These are phyloP conservation scores for Trichoderma harzianum DNA, from an alignment of 2,329 filamentous ascomycete species.

Conservation along the genomic window DNA sequence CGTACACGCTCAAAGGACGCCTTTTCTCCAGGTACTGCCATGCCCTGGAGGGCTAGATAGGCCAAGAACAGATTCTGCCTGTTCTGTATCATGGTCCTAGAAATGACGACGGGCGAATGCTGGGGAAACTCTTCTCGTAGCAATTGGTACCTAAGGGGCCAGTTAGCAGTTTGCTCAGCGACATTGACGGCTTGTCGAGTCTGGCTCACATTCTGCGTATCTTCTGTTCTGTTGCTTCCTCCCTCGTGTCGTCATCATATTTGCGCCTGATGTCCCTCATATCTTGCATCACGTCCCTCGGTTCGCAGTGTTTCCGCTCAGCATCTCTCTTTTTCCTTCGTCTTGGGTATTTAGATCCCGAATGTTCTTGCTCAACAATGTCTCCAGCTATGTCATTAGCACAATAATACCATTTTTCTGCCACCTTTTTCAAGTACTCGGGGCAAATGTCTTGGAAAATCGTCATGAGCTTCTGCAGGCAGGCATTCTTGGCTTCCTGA, in stretches of 20 bases:
- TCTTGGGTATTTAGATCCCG: conserved; percentile 37
- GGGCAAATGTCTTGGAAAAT: conserved; percentile 48
- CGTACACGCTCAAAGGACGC: not conserved
- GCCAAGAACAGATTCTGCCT: conserved; percentile 21
- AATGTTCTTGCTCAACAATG: conserved; percentile 41
- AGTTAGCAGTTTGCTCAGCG: not conserved
- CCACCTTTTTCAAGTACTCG: conserved; percentile 33
- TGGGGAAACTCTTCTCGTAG: conserved; percentile 23
- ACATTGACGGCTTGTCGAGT: not conserved
- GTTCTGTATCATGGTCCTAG: conserved; percentile 17
- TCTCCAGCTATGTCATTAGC: conserved; percentile 32
- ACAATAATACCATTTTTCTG: conserved; percentile 28
- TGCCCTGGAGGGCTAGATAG: conserved; percentile 19
- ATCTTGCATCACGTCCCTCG: conserved; percentile 16
- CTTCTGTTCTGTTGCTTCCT: not conserved
- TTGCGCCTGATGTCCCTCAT: not conserved
- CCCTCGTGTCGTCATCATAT: not conserved
- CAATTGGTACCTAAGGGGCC: not conserved
- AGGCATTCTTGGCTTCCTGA: conserved; percentile 14
- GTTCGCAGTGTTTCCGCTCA: conserved; percentile 42
- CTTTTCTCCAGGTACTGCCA: not conserved
- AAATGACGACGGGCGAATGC: conserved; percentile 20
- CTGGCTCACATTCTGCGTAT: not conserved
- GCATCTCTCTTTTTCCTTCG: conserved; percentile 20
- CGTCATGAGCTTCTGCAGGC: conserved; percentile 20